phyloP scores from a whole-genome alignment of 345 rosid species.

The Camelina hispida region DNA sequence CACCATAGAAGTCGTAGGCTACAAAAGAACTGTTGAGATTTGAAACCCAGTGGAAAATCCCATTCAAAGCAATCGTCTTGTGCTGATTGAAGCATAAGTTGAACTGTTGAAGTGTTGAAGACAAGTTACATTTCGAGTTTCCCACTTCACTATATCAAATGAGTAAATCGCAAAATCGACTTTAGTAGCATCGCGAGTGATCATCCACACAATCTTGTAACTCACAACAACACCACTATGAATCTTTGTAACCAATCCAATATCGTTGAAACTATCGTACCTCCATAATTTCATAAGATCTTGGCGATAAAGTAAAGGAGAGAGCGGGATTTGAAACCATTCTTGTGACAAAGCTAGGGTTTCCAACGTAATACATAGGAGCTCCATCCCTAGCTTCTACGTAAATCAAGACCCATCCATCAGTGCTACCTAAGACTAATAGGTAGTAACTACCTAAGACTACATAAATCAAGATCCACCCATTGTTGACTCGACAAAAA shows the following conservation, averaged over 20 bases:
- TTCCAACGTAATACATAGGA: slow-evolving; percentile 25
- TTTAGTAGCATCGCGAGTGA: neutral
- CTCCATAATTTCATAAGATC: neutral
- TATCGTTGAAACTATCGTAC: neutral
- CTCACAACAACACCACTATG: slow-evolving; percentile 11
- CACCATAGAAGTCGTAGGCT: slow-evolving; percentile 31
- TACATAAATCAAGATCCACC: slow-evolving; percentile 3
- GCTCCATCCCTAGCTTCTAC: neutral
- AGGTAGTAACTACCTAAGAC: neutral
- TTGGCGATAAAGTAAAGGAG: neutral
- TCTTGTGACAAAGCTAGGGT: slow-evolving; percentile 16
- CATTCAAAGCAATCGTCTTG: slow-evolving; percentile 25
- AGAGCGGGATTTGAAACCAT: slow-evolving; percentile 28
- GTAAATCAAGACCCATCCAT: slow-evolving; percentile 19
- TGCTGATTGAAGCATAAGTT: neutral
- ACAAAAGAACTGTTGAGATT: neutral
- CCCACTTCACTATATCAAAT: slow-evolving; percentile 27
- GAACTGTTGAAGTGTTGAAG: neutral
- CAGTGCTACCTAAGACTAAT: slow-evolving; percentile 2
- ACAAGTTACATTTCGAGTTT: neutral
- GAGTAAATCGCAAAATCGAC: slow-evolving; percentile 14
- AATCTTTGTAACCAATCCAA: slow-evolving; percentile 29
- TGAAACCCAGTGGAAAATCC: slow-evolving; percentile 28
- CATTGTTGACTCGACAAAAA: slow-evolving; percentile 8
- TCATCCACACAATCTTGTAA: slow-evolving; percentile 36